A percentile compares a stretch with the other conserved stretches of the same genome.
Evolutionary conservation across 139 green algal species (phyloP).

Genomic region (Coelastrella sp.): DNA sequence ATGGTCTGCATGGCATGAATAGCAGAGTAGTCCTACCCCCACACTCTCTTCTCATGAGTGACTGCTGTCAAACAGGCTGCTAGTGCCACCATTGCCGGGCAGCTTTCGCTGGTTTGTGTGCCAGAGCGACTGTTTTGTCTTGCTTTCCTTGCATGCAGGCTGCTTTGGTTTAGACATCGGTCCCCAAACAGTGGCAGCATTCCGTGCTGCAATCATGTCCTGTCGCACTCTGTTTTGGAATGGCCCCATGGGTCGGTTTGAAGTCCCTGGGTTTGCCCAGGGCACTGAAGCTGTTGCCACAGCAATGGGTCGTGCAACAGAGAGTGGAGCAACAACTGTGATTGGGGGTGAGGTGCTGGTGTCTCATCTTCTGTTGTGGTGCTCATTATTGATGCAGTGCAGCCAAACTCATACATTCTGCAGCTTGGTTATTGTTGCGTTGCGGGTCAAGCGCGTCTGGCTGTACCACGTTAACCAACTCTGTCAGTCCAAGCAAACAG

Average conservation of each 20-base stretch:
- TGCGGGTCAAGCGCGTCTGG: not conserved
- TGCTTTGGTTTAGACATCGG: constrained; percentile 69
- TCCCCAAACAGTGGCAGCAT: constrained; percentile 44
- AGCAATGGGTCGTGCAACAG: constrained; percentile 53
- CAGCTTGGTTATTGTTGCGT: not conserved
- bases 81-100: not conserved
- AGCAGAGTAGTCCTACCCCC: too few species aligned
- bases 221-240: constrained; percentile 76
- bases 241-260: constrained; percentile 66
- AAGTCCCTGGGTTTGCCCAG: constrained; percentile 57
- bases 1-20: too few species aligned
- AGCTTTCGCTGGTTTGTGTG: not conserved
- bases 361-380: not conserved
- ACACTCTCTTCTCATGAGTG: too few species aligned
- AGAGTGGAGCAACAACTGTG: constrained; percentile 52
- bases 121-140: not conserved
- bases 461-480: not conserved
- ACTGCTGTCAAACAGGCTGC: not conserved
- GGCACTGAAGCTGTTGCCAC: constrained; percentile 57
- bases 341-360: constrained; percentile 57
- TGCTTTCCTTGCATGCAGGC: constrained; percentile 4
- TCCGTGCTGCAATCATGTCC: constrained; percentile 40
- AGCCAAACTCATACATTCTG: not conserved
- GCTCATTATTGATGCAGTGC: not conserved
- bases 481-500: not conserved